Base-by-base conservation (phyloP, 2,329 filamentous ascomycete genomes). In the Talaromyces atroroseus region DNA sequence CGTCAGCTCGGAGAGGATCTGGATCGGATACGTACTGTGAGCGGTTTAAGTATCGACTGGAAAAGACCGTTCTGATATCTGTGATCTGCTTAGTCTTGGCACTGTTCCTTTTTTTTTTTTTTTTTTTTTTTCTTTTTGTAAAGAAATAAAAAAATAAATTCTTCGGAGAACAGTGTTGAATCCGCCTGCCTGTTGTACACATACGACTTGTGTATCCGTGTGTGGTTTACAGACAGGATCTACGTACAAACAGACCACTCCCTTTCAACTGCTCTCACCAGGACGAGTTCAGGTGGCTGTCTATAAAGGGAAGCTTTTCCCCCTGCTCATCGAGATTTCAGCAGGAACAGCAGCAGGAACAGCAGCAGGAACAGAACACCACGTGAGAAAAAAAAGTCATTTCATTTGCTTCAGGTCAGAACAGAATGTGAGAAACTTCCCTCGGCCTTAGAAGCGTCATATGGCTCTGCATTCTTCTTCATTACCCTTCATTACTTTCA, bases 1-100 rank as follows among this genome's bases (percentile, higher is more conserved):
- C 21, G 8, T 47, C 40, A 38, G 40, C 32, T 44, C 23, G 36
- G 45, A 49, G 23, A 49, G 44, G 52, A 40, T 36, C n/a, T 16
- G 10, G 34, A 49, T 49, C 45, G 52, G 52, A 54, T 48, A 54
- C 46, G 34, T 49, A 54, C 52, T 34, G 44, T 46, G 16, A 5
- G 16, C 45, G 29, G 23, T 49, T 24, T 49, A 23, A 42, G 45
- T 49, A 34, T 42, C 52, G 48, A 34, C 44, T 21, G 21, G 29
- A n/a, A 47, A 12, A 54, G 24, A 38, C 34, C 24, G 40, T 48
- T 49, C 12, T 44, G 40, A 21, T 21, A n/a, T 2, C 23, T 44
- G 40, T 44, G 40, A 21, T 18, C 20, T 44, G 11, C 40, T 44
- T 40, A 23, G 40, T 11, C 40, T 44, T 44, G 40, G 40, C 40